These are phyloP conservation scores for Besnoitia besnoiti DNA, from an alignment of 169 alveolate species.

Conservation along the genomic window DNA sequence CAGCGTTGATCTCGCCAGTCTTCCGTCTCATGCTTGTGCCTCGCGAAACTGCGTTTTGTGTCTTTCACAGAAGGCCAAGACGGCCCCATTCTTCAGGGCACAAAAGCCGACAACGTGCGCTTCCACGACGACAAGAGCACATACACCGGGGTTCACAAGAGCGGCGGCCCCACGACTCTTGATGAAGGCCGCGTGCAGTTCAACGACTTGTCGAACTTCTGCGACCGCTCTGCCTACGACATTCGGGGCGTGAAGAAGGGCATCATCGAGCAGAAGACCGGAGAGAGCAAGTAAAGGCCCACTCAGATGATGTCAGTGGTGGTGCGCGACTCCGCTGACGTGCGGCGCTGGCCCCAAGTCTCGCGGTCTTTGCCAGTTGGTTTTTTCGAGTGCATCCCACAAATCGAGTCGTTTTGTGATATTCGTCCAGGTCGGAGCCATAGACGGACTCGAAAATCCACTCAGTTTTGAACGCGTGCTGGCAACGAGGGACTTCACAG, in stretches of 20 bases:
- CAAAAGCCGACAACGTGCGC: slow-evolving; percentile 87
- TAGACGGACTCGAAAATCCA: too few relatives aligned
- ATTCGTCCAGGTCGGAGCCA: too few relatives aligned
- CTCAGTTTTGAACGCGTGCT: too few relatives aligned
- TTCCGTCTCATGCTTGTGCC: too few relatives aligned
- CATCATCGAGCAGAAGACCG: slow-evolving; percentile 66
- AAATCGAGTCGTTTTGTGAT: too few relatives aligned
- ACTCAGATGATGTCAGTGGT: background rate
- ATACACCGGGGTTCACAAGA: slow-evolving; percentile 89
- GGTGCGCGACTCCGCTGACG: background rate
- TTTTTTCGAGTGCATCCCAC: too few relatives aligned
- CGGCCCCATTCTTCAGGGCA: slow-evolving; percentile 88
- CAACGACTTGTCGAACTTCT: slow-evolving; percentile 74
- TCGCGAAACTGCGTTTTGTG: too few relatives aligned
- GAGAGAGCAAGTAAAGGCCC: slow-evolving; percentile 48
- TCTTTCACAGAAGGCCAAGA: slow-evolving; percentile 71
- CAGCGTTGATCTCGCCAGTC: too few relatives aligned
- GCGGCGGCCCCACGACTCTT: slow-evolving; percentile 88
- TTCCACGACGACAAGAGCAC: slow-evolving; percentile 87
- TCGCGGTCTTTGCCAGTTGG: too few relatives aligned
- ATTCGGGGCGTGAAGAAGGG: slow-evolving; percentile 77
- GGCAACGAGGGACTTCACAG: too few relatives aligned
- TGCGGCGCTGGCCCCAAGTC: too few relatives aligned
- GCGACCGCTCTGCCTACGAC: slow-evolving; percentile 75
- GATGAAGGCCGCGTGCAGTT: slow-evolving; percentile 80